These are phyloP conservation scores for Metarhizium sp. DNA, from an alignment of 2,329 filamentous ascomycete genomes.

Conservation along the genomic window DNA sequence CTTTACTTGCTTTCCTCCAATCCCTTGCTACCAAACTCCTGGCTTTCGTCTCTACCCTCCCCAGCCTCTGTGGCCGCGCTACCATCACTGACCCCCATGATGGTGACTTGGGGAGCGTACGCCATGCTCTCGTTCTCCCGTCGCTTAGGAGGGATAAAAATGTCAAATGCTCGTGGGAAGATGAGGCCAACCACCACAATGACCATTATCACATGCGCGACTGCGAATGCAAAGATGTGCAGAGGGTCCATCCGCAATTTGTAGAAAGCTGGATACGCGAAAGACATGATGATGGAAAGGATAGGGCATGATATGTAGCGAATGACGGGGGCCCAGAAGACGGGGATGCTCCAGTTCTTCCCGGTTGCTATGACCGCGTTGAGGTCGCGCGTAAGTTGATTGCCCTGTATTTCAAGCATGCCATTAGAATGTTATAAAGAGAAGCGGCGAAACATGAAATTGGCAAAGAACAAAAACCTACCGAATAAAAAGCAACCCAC, in stretches of 20 bases:
- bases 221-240: slow-evolving; percentile 30
- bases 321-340: slow-evolving; percentile 24
- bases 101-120: too few species aligned
- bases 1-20: too few species aligned
- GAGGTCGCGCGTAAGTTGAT: slow-evolving; percentile 41
- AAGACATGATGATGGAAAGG: slow-evolving; percentile 35
- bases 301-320: slow-evolving; percentile 35
- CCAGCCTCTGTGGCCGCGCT: too few species aligned
- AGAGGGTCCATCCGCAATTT: too few species aligned
- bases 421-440: not conserved
- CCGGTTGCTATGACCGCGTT: slow-evolving; percentile 36
- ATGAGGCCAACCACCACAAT: slow-evolving; percentile 33
- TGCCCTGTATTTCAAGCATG: slow-evolving; percentile 27
- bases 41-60: too few species aligned
- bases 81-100: too few species aligned
- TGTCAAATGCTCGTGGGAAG: slow-evolving; percentile 21
- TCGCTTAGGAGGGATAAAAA: too few species aligned
- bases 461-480: slow-evolving; percentile 16
- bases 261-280: slow-evolving; percentile 23
- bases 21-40: too few species aligned
- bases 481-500: slow-evolving; percentile 39
- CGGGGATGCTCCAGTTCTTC: slow-evolving; percentile 42
- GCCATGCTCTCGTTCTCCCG: too few species aligned
- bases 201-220: slow-evolving; percentile 28
- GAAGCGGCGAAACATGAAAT: too few species aligned